These are phyloP conservation scores for Sugiyamaella xylanicola DNA, from an alignment of 1,139 yeast genomes.

Conservation along the genomic window DNA sequence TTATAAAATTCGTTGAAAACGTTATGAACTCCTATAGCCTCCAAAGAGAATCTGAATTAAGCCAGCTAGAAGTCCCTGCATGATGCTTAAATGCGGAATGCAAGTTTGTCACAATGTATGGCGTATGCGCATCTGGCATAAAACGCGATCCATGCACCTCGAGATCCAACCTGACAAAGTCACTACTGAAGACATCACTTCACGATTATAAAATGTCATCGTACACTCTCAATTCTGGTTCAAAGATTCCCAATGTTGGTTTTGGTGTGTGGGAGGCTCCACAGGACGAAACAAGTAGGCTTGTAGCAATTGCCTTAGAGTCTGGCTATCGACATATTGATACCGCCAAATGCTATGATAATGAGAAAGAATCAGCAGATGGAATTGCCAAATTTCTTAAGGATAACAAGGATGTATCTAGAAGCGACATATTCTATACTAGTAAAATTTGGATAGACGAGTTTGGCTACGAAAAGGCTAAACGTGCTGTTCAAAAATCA, in stretches of 20 bases:
- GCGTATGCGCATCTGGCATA: neutral
- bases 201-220: neutral
- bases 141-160: no score
- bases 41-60: no score
- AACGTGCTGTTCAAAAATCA: constrained; percentile 44
- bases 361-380: constrained; percentile 44
- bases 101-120: neutral
- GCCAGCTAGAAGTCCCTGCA: no score
- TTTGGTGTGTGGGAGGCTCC: constrained; percentile 59
- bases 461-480: constrained; percentile 18
- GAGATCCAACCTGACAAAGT: no score
- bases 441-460: constrained; percentile 38
- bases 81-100: neutral
- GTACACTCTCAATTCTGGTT: constrained; percentile 41
- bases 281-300: constrained; percentile 29
- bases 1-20: no score
- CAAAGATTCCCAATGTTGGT: constrained; percentile 57
- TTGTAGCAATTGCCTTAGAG: constrained; percentile 36
- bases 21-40: no score
- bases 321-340: constrained; percentile 48
- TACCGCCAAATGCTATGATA: constrained; percentile 44
- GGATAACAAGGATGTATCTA: constrained; percentile 50
- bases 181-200: no score
- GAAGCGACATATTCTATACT: constrained; percentile 44
- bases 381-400: constrained; percentile 42